Evolutionary conservation across 352 stramenopile genomes (phyloP), one percentile per base, ranked within the genome.

Genomic region (Elongisporangium senticosum): DNA sequence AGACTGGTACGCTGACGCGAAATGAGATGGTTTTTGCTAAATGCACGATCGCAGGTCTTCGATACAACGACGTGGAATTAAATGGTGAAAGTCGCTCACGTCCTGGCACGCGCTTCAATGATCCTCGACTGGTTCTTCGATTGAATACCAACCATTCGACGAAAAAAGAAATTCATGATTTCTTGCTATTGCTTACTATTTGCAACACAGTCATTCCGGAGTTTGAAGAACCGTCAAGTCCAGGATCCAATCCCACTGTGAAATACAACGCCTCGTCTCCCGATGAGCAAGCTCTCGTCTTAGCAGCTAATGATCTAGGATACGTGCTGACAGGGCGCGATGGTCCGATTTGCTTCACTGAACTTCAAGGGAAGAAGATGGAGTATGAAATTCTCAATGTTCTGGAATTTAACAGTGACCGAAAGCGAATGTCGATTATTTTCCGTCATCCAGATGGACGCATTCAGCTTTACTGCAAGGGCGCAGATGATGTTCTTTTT

Each of bases 401-500:
- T 5, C 96, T 99, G 52, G 97, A 99, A 68, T 99, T 99, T 77
- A 98, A 98, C 69, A 98, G 92, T 54, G 88, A 98, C 54, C 79
- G 98, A 13, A 99, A 99, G 74, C 78, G 98, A 57, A 99, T 99
- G 97, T 98, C 93, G 19, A 90, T 99, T 37, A 77, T 99, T 33
- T 87, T 98, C 24, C 80, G 93, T 23, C 76, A 91, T 24, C 75
- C 76, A 0, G 78, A 88, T 37, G 86, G 79, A 19, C 71, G 70
- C 50, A 80, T 96, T 13, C 67, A 83, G 14, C 65, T 96, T 17
- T 92, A 92, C 57, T 96, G 87, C 65, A 95, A 96, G 53, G 74
- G 80, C 6, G 86, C 86, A 2, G 86, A 96, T 58, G 85, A 93
- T 39, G 66, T 93, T 0, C 74, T 94, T 51, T 91, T 96, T 26